Conservation (phyloP, 106 monocot genomes). For the Triglochin maritima region DNA sequence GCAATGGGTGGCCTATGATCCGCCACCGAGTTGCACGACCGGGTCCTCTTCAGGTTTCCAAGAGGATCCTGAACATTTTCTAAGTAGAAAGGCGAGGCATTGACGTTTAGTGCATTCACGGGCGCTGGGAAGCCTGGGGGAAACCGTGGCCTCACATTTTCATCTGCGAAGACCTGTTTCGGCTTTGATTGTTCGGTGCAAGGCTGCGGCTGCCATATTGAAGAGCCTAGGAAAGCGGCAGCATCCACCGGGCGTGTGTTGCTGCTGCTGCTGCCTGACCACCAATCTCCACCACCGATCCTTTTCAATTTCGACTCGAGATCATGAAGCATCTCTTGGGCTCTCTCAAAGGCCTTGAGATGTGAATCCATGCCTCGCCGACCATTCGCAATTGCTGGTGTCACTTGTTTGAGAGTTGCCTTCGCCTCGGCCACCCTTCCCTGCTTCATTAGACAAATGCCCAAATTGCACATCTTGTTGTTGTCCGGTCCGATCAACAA, state of each 20-base stretch:
- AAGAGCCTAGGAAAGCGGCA: not conserved
- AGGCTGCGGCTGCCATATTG: slow-evolving; percentile 80
- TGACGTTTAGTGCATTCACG: slow-evolving; percentile 44
- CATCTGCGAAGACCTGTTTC: slow-evolving; percentile 39
- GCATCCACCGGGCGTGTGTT: not conserved
- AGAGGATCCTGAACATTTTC: slow-evolving; percentile 24
- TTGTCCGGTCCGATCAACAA: slow-evolving; percentile 67
- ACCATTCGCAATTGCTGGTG: slow-evolving; percentile 29
- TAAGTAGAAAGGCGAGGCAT: slow-evolving; percentile 65
- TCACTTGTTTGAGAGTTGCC: slow-evolving; percentile 58
- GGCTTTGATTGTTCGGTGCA: slow-evolving; percentile 29
- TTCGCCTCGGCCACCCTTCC: slow-evolving; percentile 75
- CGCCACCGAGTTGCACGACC: slow-evolving; percentile 32
- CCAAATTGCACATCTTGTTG: slow-evolving; percentile 99
- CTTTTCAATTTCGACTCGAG: slow-evolving; percentile 35
- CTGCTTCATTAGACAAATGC: slow-evolving; percentile 89
- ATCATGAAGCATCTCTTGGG: slow-evolving; percentile 82
- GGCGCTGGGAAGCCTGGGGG: not conserved
- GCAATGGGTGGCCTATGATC: slow-evolving; percentile 2
- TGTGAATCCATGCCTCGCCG: slow-evolving; percentile 73
- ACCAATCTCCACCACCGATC: not conserved
- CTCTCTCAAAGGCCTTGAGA: slow-evolving; percentile 77
- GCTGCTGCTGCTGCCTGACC: not conserved
- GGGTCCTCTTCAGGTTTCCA: slow-evolving; percentile 59
- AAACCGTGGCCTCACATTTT: slow-evolving; percentile 22